A percentile compares a stretch with the other conserved stretches of the same genome.
These are phyloP conservation scores for Nymphaea thermarum DNA, from an alignment of 164 flowering plant genomes.

Conservation along the genomic window DNA sequence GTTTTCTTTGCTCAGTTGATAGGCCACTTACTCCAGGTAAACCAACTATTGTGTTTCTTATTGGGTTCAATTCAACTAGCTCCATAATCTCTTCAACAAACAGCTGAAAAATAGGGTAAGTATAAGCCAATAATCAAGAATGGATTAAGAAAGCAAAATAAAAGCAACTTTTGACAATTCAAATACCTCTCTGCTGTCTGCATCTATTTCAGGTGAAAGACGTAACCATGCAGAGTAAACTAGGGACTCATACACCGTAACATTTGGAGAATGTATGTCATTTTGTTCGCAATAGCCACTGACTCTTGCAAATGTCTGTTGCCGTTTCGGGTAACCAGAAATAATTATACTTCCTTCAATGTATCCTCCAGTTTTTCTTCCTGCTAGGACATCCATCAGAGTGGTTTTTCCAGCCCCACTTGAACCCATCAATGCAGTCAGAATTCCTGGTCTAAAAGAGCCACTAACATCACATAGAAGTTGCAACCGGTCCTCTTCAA, in stretches of 20 bases:
- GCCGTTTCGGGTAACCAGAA: conserved; percentile 37
- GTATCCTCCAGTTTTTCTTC: conserved; percentile 43
- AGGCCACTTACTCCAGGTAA: conserved; percentile 82
- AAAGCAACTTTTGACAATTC: too few species aligned
- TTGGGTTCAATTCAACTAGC: conserved; percentile 64
- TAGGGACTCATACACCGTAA: conserved; percentile 33
- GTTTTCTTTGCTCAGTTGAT: conserved; percentile 93
- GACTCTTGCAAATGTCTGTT: conserved; percentile 40
- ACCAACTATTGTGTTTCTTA: conserved; percentile 80
- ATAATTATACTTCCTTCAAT: conserved; percentile 34
- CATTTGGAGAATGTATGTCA: conserved; percentile 42
- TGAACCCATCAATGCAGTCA: conserved; percentile 45
- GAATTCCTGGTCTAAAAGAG: conserved; percentile 39
- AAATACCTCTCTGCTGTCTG: conserved; percentile 15
- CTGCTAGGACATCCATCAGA: conserved; percentile 47
- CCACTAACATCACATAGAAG: conserved; percentile 30
- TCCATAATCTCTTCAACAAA: conserved; percentile 92
- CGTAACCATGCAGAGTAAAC: conserved; percentile 29
- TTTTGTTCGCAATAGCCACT: conserved; percentile 44
- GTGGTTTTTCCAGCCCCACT: conserved; percentile 58
- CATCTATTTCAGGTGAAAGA: conserved; percentile 14
- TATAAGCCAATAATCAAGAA: too few species aligned
- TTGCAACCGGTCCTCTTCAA: conserved; percentile 16
- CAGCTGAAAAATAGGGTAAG: conserved; percentile 24
- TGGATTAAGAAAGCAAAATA: too few species aligned